phyloP scores from a whole-genome alignment of 345 rosid species.

The Noccaea bulbosa region DNA sequence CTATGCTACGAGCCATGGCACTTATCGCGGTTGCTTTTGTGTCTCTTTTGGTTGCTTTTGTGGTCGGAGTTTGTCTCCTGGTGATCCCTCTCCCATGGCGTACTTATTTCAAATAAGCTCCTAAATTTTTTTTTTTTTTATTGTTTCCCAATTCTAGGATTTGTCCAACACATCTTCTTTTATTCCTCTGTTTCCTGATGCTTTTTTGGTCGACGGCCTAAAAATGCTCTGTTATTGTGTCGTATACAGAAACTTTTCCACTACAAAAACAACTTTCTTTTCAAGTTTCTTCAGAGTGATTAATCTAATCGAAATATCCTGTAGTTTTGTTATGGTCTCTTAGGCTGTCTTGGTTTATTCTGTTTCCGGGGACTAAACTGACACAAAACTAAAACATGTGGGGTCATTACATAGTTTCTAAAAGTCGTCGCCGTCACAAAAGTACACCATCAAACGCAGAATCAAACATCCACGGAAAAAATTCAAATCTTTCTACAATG shows the following conservation, averaged over 20 bases:
- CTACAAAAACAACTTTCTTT: background rate
- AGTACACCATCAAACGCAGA: background rate
- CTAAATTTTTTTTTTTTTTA: background rate
- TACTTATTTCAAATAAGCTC: background rate
- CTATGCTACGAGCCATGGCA: background rate
- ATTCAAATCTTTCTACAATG: background rate
- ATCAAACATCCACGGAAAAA: background rate
- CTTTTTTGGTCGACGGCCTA: background rate
- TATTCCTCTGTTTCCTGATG: background rate
- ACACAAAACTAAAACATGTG: background rate
- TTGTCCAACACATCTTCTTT: background rate
- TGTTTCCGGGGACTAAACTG: background rate
- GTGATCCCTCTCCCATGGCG: background rate
- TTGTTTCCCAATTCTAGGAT: background rate
- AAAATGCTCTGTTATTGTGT: background rate
- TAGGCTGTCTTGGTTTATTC: background rate
- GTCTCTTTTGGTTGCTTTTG: conserved; percentile 12
- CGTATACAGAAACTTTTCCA: background rate
- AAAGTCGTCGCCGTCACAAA: background rate
- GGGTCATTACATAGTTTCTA: background rate
- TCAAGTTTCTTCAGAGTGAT: background rate
- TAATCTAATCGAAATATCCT: background rate
- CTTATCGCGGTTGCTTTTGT: background rate
- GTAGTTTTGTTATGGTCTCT: background rate
- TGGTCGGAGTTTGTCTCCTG: conserved; percentile 9